These are phyloP conservation scores for Triticum turgidum DNA, from an alignment of 176 grass and related monocot species.

Conservation along the genomic window DNA sequence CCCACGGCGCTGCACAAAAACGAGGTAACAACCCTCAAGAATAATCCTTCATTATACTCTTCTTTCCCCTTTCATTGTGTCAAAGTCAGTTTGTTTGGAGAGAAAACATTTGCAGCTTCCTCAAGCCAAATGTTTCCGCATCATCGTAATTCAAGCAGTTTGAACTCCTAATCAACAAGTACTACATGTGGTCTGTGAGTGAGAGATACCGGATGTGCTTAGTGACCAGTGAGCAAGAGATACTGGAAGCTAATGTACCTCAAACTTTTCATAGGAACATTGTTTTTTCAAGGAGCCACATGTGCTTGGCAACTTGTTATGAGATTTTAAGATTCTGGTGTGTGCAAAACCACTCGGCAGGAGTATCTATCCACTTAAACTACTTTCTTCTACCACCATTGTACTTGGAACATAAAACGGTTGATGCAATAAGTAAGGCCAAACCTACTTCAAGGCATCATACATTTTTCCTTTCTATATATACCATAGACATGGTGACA, in stretches of 20 bases:
- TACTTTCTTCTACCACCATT: neutral
- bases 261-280: too few relatives aligned
- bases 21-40: too few relatives aligned
- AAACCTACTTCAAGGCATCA: neutral
- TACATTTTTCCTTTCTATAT: neutral
- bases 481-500: neutral
- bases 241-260: too few relatives aligned
- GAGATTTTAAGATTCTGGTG: neutral
- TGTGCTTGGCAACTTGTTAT: neutral
- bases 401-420: neutral
- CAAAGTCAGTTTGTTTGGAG: neutral
- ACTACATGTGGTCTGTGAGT: too few relatives aligned
- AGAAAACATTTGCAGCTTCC: too few relatives aligned
- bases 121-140: too few relatives aligned
- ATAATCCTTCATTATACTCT: neutral
- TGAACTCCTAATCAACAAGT: too few relatives aligned
- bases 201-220: too few relatives aligned
- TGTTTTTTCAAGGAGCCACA: too few relatives aligned
- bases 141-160: too few relatives aligned
- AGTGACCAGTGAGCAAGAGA: too few relatives aligned
- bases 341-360: neutral
- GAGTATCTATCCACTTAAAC: neutral
- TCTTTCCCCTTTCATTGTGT: neutral
- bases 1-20: too few relatives aligned
- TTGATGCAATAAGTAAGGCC: neutral